Conservation (phyloP, 306 rosid genomes). For the Trichosanthes truncata region DNA sequence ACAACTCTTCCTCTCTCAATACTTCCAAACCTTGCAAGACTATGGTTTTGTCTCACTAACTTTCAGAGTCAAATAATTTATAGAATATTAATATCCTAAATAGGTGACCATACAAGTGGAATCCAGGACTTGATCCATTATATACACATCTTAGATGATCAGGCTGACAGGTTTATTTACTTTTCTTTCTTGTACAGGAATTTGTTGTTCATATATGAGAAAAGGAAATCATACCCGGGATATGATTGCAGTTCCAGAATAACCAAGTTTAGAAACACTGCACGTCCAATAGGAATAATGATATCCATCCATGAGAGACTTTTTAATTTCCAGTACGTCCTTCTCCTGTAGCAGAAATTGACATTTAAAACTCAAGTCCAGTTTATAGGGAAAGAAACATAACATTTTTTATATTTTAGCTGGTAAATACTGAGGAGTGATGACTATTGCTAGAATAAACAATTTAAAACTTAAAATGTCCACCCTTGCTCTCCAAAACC, state of each 20-base stretch:
- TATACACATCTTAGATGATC: neutral
- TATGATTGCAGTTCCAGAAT: slow-evolving; percentile 88
- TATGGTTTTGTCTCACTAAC: neutral
- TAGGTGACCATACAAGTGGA: neutral
- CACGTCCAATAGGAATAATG: slow-evolving; percentile 88
- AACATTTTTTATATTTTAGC: neutral
- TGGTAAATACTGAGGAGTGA: neutral
- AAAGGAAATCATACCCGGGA: slow-evolving; percentile 55
- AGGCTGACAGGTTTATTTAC: neutral
- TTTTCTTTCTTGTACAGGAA: neutral
- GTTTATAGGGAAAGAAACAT: neutral
- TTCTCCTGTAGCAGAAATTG: slow-evolving; percentile 55
- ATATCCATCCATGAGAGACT: slow-evolving; percentile 56
- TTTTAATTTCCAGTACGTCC: slow-evolving; percentile 49
- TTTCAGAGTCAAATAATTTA: too few relatives aligned
- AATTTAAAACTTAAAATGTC: neutral
- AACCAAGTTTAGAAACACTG: slow-evolving; percentile 83
- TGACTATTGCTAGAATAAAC: neutral
- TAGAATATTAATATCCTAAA: neutral
- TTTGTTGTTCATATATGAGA: neutral
- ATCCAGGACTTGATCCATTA: neutral
- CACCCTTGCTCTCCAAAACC: neutral
- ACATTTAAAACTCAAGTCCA: neutral
- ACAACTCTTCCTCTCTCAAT: neutral
- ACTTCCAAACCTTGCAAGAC: neutral